Evolutionary conservation across 805 yeast species (phyloP).

Genomic region (Clavispora fructus): DNA sequence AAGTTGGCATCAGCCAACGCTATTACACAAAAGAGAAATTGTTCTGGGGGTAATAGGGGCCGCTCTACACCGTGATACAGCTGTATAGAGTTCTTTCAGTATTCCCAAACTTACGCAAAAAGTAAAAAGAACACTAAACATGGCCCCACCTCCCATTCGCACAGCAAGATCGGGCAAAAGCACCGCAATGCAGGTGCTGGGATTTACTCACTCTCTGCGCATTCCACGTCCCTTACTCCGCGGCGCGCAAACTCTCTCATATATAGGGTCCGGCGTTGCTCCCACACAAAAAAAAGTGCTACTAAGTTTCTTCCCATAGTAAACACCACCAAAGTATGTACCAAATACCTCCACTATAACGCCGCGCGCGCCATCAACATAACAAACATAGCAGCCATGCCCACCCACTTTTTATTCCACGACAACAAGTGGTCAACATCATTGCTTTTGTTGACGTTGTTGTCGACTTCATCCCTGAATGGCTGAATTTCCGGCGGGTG

Average conservation of each 20-base stretch:
- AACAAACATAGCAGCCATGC: background rate
- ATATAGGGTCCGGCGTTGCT: constrained; percentile 15
- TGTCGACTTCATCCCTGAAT: background rate
- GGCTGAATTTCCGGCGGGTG: background rate
- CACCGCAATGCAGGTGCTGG: constrained; percentile 3
- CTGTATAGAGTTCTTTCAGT: no score
- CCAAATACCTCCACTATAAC: background rate
- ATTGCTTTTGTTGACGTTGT: background rate
- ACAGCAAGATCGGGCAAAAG: background rate
- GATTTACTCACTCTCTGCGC: constrained; percentile 16
- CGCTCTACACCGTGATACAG: no score
- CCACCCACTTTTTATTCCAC: background rate
- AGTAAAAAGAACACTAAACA: no score
- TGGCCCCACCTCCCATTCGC: background rate
- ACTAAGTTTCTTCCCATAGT: constrained; percentile 16
- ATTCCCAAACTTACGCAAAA: no score
- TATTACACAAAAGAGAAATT: no score
- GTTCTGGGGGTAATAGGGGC: no score
- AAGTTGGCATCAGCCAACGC: no score
- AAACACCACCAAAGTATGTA: constrained; percentile 13
- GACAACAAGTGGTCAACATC: background rate
- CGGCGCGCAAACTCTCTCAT: constrained; percentile 12
- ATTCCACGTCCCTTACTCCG: constrained; percentile 12
- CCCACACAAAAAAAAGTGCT: constrained; percentile 14
- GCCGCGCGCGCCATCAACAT: constrained; percentile 3